Evolutionary conservation across 495 filamentous ascomycete species (phyloP), one percentile per base, ranked within the genome.

Genomic region (Trichoderma asperelloides): DNA sequence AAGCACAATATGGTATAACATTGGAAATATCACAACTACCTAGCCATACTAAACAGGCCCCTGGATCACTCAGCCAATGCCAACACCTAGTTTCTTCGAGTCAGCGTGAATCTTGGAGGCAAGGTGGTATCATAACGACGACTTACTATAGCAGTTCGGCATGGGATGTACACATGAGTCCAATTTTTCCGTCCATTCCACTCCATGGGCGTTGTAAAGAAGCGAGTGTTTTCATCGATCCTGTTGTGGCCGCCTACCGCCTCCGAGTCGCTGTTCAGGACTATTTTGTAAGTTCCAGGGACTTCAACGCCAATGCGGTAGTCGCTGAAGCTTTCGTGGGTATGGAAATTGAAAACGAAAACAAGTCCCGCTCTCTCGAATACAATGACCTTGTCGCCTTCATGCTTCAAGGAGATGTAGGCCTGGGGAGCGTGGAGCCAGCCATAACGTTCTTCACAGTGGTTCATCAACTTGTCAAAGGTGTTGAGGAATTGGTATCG

Each of bases 261-360:
- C 70, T 83, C 78, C 55, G 83, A 82, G 74, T 98, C 95, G 6
- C 88, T 86, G 73, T 96, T 91, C 37, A 98, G 81, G 7, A 97
- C 88, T 68, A 97, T 88, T 40, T 87, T 84, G 76, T 98, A 98
- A 15, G 91, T 96, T 23, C 95, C 95, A 2, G 88, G 74, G 12
- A 83, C 79, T 64, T 98, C 91, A 62, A 98, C 84, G 0, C 95
- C 95, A 67, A 98, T 88, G 23, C 96, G 84, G 73, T 97, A 98
- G 74, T 98, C 96, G 21, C 91, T 86, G 75, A 89, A 98, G 81
- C 91, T 96, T 55, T 89, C 72, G n/a, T 85, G 85, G 6, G 91
- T 88, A 74, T 97, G 88, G 83, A 97, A 97, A 78, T 98, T 98
- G 84, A 98, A 98, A 70, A 97, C 85, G 85, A 91, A 98, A 40